These are phyloP conservation scores for Microglena sp. DNA, from an alignment of 139 green algal genomes.

Conservation along the genomic window DNA sequence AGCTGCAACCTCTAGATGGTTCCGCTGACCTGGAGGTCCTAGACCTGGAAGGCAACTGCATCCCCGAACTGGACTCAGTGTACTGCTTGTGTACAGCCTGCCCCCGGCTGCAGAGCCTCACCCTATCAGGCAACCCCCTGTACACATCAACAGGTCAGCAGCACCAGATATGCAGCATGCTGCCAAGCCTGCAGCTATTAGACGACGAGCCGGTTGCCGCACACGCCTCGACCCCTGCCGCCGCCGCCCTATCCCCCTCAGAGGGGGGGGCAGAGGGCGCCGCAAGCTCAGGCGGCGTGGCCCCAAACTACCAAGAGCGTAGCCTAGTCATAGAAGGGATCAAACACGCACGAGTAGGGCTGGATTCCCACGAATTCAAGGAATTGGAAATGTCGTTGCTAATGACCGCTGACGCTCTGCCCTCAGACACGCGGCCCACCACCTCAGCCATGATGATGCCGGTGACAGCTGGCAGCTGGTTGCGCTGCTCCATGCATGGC, in stretches of 20 bases:
- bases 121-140: conserved; percentile 32
- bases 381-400: conserved; percentile 33
- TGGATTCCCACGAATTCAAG: conserved; percentile 31
- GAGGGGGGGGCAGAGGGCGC: background rate
- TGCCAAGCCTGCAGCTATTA: conserved; percentile 13
- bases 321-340: conserved; percentile 23
- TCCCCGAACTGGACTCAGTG: conserved; percentile 12
- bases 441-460: conserved; percentile 10
- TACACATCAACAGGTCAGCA: conserved; percentile 4
- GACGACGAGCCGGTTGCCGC: conserved; percentile 12
- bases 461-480: background rate
- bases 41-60: conserved; percentile 36
- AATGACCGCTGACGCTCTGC: conserved; percentile 12
- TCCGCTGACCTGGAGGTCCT: conserved; percentile 24
- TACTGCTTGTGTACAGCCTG: conserved; percentile 6
- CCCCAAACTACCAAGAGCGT: conserved; percentile 9
- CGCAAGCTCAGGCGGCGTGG: background rate
- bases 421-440: background rate
- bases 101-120: conserved; percentile 25
- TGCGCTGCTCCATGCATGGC: conserved; percentile 20
- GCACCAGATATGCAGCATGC: background rate
- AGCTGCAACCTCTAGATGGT: conserved; percentile 22
- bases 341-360: conserved; percentile 32
- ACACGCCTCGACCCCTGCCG: background rate
- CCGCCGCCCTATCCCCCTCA: background rate